Conservation (phyloP, 108 stramenopile genomes). For the Skeletonema tropicum region DNA sequence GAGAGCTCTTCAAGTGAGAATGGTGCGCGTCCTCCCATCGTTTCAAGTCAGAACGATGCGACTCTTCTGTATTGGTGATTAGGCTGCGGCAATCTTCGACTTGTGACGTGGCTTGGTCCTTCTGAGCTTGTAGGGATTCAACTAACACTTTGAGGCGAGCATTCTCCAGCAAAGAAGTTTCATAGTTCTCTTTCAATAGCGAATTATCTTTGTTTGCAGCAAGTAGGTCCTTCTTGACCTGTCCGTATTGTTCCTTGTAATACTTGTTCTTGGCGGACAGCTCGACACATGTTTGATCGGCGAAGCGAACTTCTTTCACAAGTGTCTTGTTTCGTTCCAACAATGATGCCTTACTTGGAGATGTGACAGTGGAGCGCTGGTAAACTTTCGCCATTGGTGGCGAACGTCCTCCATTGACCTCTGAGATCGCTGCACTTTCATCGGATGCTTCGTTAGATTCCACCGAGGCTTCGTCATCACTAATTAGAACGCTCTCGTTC, state of each 20-base stretch:
- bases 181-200: slow-evolving; percentile 5
- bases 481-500: slow-evolving; percentile 48
- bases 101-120: slow-evolving; percentile 16
- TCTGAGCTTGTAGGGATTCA: slow-evolving; percentile 22
- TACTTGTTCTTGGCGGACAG: slow-evolving; percentile 49
- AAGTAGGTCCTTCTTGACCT: slow-evolving; percentile 8
- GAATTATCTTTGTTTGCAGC: slow-evolving; percentile 21
- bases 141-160: slow-evolving; percentile 34
- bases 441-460: not conserved
- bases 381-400: slow-evolving; percentile 6
- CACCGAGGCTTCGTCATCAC: slow-evolving; percentile 40
- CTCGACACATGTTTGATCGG: slow-evolving; percentile 88
- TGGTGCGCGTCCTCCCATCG: slow-evolving; percentile 26
- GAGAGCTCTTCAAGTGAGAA: slow-evolving; percentile 26
- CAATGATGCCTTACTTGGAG: slow-evolving; percentile 41
- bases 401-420: not conserved
- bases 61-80: slow-evolving; percentile 24
- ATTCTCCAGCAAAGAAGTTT: slow-evolving; percentile 31
- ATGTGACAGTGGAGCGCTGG: not conserved
- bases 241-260: slow-evolving; percentile 24
- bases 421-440: not conserved
- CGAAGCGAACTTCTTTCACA: slow-evolving; percentile 84
- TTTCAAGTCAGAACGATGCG: slow-evolving; percentile 12
- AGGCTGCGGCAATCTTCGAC: slow-evolving; percentile 27
- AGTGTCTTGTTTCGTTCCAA: slow-evolving; percentile 79